A percentile compares a stretch with the other conserved stretches of the same genome.
These are phyloP conservation scores for Microdochium nivale DNA, from an alignment of 2,329 filamentous ascomycete species.

Conservation along the genomic window DNA sequence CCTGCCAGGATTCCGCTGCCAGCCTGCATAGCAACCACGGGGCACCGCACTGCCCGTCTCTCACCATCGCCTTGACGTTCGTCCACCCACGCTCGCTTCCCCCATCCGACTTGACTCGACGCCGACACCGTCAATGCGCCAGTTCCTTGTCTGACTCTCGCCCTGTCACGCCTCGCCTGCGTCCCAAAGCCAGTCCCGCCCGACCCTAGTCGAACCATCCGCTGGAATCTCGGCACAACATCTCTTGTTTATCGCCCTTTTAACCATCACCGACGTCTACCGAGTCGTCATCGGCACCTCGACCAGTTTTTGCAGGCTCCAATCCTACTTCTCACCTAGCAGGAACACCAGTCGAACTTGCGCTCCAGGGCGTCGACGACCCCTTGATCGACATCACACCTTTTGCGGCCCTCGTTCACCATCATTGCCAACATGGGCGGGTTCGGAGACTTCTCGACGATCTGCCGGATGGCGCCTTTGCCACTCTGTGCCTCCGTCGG, in stretches of 20 bases:
- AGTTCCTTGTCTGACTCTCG: neutral
- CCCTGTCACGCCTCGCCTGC: neutral
- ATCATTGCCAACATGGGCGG: slow-evolving; percentile 50
- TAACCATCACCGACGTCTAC: neutral
- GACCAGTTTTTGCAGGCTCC: neutral
- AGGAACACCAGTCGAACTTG: neutral
- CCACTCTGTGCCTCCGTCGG: slow-evolving; percentile 85
- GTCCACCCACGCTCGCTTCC: neutral
- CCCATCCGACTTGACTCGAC: neutral
- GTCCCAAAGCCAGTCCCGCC: too few species aligned
- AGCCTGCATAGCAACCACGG: neutral
- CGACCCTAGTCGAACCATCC: neutral
- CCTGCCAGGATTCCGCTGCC: neutral
- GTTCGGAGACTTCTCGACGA: slow-evolving; percentile 82
- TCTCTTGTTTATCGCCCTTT: neutral
- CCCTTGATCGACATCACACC: neutral
- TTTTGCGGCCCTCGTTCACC: neutral
- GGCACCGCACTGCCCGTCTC: neutral
- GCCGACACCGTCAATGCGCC: neutral
- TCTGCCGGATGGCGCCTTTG: slow-evolving; percentile 79
- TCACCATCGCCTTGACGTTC: neutral
- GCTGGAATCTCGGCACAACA: neutral
- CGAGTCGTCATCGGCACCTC: neutral
- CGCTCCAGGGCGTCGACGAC: neutral
- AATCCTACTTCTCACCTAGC: neutral